Evolutionary conservation across 441 rosid species (phyloP).

Genomic region (Populus tomentosa): DNA sequence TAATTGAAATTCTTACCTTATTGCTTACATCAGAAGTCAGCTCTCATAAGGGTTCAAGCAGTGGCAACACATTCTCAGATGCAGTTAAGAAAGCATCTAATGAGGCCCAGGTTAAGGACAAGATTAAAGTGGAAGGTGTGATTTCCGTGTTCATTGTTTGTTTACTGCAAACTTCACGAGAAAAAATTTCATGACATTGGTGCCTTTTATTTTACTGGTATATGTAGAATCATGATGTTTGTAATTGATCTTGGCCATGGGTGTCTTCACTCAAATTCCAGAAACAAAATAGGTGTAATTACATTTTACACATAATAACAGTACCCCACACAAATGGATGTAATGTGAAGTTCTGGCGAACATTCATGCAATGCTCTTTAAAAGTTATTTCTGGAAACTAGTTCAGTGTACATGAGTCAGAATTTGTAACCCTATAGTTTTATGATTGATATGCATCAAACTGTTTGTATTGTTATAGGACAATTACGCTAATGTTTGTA

Average conservation of each 20-base stretch:
- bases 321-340: slow-evolving; percentile 1
- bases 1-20: slow-evolving; percentile 9
- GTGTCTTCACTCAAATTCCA: neutral
- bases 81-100: slow-evolving; percentile 50
- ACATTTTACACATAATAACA: neutral
- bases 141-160: slow-evolving; percentile 5
- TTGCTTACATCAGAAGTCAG: slow-evolving; percentile 23
- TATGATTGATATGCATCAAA: neutral
- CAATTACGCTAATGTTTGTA: neutral
- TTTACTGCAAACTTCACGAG: neutral
- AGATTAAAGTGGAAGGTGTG: slow-evolving; percentile 68
- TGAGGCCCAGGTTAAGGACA: slow-evolving; percentile 43
- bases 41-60: slow-evolving; percentile 30
- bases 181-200: neutral
- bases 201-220: neutral
- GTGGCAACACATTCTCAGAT: slow-evolving; percentile 25
- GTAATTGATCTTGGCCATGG: neutral
- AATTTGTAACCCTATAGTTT: too few species aligned
- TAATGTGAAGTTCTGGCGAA: neutral
- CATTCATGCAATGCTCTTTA: too few species aligned
- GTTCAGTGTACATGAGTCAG: too few species aligned
- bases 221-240: neutral
- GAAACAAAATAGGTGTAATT: neutral
- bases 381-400: too few species aligned
- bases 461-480: neutral